Percentiles rank a stretch among this genome's conserved stretches.
These are phyloP conservation scores for Noccaea bulbosa DNA, from an alignment of 345 rosid species.

Conservation along the genomic window DNA sequence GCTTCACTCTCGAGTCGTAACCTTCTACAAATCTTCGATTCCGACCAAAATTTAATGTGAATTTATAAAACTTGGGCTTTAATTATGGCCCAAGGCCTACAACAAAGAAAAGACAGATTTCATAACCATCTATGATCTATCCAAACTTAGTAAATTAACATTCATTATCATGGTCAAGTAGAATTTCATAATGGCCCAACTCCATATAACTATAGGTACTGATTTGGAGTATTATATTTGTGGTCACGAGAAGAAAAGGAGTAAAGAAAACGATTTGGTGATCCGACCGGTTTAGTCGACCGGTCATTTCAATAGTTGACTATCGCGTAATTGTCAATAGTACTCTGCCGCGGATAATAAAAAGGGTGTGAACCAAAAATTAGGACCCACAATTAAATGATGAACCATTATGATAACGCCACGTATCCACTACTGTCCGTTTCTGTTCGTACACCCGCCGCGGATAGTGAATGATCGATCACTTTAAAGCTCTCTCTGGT, in stretches of 20 bases:
- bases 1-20: background rate
- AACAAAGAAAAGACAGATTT: no score
- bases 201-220: no score
- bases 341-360: background rate
- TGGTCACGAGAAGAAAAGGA: background rate
- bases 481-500: slow-evolving; percentile 33
- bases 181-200: no score
- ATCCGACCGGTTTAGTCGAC: slow-evolving; percentile 16
- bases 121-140: no score
- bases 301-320: slow-evolving; percentile 23
- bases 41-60: no score
- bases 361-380: background rate
- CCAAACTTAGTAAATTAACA: no score
- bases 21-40: background rate
- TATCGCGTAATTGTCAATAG: slow-evolving; percentile 2
- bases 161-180: background rate
- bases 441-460: slow-evolving; percentile 23
- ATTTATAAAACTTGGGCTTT: no score
- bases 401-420: slow-evolving; percentile 17
- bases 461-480: slow-evolving; percentile 30
- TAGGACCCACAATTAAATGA: slow-evolving; percentile 21
- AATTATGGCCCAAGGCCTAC: no score
- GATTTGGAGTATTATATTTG: slow-evolving; percentile 1
- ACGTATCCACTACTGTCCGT: slow-evolving; percentile 11
- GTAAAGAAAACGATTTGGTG: no score